These are phyloP conservation scores for Trypanosomatidae sp. DNA, from an alignment of 208 protist species.

Conservation along the genomic window DNA sequence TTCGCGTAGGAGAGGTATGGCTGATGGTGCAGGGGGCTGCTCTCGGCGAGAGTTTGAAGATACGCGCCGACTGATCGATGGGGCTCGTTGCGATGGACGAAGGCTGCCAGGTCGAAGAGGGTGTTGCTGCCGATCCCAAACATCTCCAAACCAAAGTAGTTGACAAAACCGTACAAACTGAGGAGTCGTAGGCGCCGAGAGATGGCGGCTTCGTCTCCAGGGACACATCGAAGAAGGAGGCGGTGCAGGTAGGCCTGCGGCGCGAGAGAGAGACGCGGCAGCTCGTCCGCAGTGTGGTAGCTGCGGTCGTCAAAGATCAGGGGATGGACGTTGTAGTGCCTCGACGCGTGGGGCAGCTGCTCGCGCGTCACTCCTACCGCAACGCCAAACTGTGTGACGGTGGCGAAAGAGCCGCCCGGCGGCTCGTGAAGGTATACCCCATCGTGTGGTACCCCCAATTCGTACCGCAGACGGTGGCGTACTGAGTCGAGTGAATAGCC, in stretches of 20 bases:
- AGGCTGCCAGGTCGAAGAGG: conserved; percentile 60
- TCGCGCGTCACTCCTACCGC: conserved; percentile 77
- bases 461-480: conserved; percentile 70
- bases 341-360: conserved; percentile 69
- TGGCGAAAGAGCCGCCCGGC: conserved; percentile 64
- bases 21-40: conserved; percentile 57
- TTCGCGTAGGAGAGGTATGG: conserved; percentile 68
- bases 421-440: conserved; percentile 39
- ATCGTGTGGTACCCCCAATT: conserved; percentile 47
- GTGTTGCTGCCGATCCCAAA: conserved; percentile 65
- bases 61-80: conserved; percentile 40
- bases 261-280: conserved; percentile 9
- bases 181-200: conserved; percentile 23
- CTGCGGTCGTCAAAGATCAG: conserved; percentile 71
- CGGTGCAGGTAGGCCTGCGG: conserved; percentile 55
- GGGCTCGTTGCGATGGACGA: conserved; percentile 35
- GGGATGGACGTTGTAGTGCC: conserved; percentile 81
- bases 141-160: conserved; percentile 80
- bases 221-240: conserved; percentile 69
- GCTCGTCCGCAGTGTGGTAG: conserved; percentile 31
- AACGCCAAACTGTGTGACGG: conserved; percentile 66
- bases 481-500: conserved; percentile 46
- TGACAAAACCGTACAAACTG: conserved; percentile 59
- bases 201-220: conserved; percentile 32
- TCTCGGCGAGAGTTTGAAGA: conserved; percentile 70